Evolutionary conservation across 345 rosid species (phyloP).

Genomic region (Turritis glabra): DNA sequence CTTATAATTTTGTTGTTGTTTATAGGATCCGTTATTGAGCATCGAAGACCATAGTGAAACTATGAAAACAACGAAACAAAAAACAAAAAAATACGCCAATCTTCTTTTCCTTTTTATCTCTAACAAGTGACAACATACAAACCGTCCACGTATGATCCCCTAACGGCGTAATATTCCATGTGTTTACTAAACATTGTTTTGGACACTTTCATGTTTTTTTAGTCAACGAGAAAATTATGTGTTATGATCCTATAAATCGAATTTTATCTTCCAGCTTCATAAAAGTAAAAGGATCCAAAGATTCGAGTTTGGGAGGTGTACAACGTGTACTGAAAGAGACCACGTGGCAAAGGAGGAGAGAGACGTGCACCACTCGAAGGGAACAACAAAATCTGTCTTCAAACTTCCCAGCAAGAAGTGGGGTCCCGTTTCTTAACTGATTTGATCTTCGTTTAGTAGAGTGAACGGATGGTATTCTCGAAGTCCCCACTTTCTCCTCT

Average conservation of each 20-base stretch:
- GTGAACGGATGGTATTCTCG: slow-evolving; percentile 29
- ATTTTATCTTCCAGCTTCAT: neutral
- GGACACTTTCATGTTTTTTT: neutral
- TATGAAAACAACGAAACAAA: too few relatives aligned
- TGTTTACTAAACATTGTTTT: neutral
- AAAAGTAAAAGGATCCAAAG: slow-evolving; percentile 14
- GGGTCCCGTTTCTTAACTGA: too few relatives aligned
- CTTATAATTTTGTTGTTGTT: too few relatives aligned
- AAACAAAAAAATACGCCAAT: too few relatives aligned
- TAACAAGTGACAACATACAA: neutral
- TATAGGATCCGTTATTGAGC: too few relatives aligned
- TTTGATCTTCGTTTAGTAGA: slow-evolving; percentile 43
- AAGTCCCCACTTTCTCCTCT: slow-evolving; percentile 12
- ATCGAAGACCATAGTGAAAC: too few relatives aligned
- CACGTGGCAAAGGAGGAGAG: slow-evolving; percentile 44
- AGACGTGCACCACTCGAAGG: slow-evolving; percentile 53
- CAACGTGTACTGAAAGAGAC: neutral
- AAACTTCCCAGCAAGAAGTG: slow-evolving; percentile 49
- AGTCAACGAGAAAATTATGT: neutral
- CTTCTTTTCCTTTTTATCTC: neutral
- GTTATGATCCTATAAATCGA: too few relatives aligned
- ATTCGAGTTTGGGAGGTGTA: neutral
- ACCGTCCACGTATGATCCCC: slow-evolving; percentile 20
- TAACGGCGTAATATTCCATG: slow-evolving; percentile 4
- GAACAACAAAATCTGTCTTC: slow-evolving; percentile 50